phyloP scores from a whole-genome alignment of 2,329 filamentous ascomycete genomes.

The Ceratocystis cubensis region DNA sequence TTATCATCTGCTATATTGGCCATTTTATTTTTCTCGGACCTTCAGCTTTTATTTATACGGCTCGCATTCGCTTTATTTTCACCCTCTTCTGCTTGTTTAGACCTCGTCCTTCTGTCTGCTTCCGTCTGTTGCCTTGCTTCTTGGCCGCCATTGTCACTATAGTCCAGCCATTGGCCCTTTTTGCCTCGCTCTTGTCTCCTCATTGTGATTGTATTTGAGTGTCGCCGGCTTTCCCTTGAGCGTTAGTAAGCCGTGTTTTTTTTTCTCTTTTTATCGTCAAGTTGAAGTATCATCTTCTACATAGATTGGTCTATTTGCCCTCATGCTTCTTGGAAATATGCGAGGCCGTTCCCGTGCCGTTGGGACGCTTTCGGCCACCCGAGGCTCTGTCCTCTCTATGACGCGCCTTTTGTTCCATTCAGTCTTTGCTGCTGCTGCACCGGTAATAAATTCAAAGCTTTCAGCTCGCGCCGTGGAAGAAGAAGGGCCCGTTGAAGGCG shows the following conservation, averaged over 20 bases:
- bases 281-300: neutral
- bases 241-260: neutral
- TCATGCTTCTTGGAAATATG: constrained; percentile 7
- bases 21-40: neutral
- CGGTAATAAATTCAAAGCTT: constrained; percentile 27
- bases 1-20: neutral
- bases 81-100: neutral
- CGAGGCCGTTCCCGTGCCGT: constrained; percentile 16
- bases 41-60: neutral
- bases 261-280: neutral
- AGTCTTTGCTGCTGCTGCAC: constrained; percentile 36
- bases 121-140: neutral
- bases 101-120: neutral
- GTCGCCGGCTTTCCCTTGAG: neutral
- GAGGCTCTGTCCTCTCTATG: constrained; percentile 13
- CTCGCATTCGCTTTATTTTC: neutral
- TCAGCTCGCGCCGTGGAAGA: constrained; percentile 28
- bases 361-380: constrained; percentile 14
- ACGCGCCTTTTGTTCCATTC: constrained; percentile 20
- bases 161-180: neutral
- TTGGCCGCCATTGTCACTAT: neutral
- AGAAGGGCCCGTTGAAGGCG: constrained; percentile 44
- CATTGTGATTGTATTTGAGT: neutral
- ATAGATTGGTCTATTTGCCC: neutral
- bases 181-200: neutral